phyloP scores from a whole-genome alignment of 1,284 basidiomycete genomes.

The Malassezia yamatoensis region DNA sequence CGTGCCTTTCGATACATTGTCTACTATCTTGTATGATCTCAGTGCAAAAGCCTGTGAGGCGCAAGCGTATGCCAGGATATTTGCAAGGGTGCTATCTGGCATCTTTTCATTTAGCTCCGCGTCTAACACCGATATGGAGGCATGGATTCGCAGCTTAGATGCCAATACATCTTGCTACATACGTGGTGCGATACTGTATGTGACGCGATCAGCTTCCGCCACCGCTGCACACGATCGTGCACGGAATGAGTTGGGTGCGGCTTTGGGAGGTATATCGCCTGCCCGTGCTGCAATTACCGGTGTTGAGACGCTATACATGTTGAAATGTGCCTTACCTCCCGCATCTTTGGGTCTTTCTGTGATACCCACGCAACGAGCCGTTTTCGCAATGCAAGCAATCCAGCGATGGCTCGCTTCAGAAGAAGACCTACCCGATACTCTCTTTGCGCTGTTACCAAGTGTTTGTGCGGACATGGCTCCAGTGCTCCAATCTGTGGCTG shows the following conservation, averaged over 20 bases:
- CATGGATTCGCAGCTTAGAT: conserved; percentile 34
- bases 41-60: background rate
- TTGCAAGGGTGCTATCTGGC: conserved; percentile 34
- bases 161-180: conserved; percentile 14
- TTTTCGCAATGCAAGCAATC: conserved; percentile 78
- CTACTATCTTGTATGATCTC: background rate
- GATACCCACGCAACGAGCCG: conserved; percentile 65
- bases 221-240: conserved; percentile 64
- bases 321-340: conserved; percentile 68
- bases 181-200: conserved; percentile 5
- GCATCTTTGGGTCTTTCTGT: conserved; percentile 71
- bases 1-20: background rate
- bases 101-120: conserved; percentile 33
- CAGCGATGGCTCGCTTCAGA: conserved; percentile 69
- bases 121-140: conserved; percentile 23
- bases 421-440: conserved; percentile 62
- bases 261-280: conserved; percentile 61
- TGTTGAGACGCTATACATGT: conserved; percentile 59
- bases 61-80: conserved; percentile 21
- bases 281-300: conserved; percentile 61
- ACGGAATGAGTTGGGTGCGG: conserved; percentile 78
- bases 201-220: conserved; percentile 4
- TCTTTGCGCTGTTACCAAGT: conserved; percentile 66
- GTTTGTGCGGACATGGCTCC: conserved; percentile 70
- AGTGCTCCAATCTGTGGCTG: conserved; percentile 74